phyloP scores from a whole-genome alignment of 164 flowering plant genomes.

The Macadamia integrifolia region DNA sequence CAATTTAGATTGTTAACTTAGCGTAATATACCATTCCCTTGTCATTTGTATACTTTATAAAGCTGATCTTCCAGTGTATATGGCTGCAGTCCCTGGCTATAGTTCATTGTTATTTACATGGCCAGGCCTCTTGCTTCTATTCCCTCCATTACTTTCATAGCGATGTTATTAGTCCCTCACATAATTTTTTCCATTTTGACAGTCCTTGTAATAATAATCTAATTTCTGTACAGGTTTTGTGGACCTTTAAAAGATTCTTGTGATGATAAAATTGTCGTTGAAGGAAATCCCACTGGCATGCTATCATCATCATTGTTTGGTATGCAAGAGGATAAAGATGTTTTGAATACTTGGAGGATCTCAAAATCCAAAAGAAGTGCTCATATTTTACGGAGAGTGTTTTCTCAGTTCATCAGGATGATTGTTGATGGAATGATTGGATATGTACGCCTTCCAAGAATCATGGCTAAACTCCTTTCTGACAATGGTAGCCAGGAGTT shows the following conservation, averaged over 20 bases:
- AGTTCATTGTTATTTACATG: too few relatives aligned
- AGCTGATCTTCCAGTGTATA: neutral
- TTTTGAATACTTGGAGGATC: constrained; percentile 44
- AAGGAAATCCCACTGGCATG: constrained; percentile 18
- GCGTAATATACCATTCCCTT: too few relatives aligned
- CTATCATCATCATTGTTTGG: constrained; percentile 16
- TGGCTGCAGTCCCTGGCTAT: neutral
- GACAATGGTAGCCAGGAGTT: constrained; percentile 91
- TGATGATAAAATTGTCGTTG: constrained; percentile 21
- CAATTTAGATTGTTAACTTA: too few relatives aligned
- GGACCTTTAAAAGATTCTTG: constrained; percentile 58
- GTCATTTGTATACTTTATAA: too few relatives aligned
- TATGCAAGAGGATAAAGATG: constrained; percentile 24
- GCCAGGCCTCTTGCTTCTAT: neutral
- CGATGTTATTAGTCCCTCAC: neutral
- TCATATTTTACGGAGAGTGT: constrained; percentile 50
- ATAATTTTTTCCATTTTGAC: neutral
- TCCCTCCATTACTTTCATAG: neutral
- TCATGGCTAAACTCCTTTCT: constrained; percentile 89
- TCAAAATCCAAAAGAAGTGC: constrained; percentile 41
- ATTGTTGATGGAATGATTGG: constrained; percentile 98
- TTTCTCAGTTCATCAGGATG: constrained; percentile 77
- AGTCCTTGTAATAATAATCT: constrained; percentile 2
- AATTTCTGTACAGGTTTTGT: constrained; percentile 66
- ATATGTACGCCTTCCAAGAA: constrained; percentile 76